Evolutionary conservation across 345 rosid genomes (phyloP).

Genomic region (Clarkia xantiana): DNA sequence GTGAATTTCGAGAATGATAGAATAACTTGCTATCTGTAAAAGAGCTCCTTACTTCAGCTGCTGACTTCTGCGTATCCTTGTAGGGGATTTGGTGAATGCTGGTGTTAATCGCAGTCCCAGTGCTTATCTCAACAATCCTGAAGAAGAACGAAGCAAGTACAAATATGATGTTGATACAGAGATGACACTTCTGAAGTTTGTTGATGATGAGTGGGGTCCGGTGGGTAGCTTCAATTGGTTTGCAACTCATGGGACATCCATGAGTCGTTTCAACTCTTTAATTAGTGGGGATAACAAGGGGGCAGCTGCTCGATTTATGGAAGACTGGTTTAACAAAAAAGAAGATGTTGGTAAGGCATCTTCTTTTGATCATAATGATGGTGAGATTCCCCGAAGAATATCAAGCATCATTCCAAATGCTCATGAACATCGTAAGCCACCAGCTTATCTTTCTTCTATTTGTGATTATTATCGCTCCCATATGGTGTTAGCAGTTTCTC

Average conservation of each 20-base stretch:
- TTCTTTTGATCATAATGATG: conserved; percentile 19
- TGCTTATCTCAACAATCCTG: conserved; percentile 85
- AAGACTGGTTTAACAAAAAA: conserved; percentile 75
- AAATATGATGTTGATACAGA: conserved; percentile 78
- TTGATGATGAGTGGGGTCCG: conserved; percentile 83
- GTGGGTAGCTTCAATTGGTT: conserved; percentile 98
- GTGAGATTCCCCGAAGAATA: conserved; percentile 56
- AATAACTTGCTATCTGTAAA: no score
- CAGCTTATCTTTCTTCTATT: not conserved
- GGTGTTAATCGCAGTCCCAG: conserved; percentile 96
- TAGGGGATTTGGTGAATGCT: conserved; percentile 87
- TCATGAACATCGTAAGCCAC: conserved; percentile 42
- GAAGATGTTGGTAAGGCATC: conserved; percentile 15
- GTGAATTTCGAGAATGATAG: no score
- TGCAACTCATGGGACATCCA: conserved; percentile 97
- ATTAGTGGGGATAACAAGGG: conserved; percentile 99
- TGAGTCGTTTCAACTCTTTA: conserved; percentile 91
- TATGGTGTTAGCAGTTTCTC: no score
- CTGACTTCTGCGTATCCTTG: conserved; percentile 7
- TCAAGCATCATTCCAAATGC: conserved; percentile 40
- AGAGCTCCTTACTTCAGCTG: no score
- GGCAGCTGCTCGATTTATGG: conserved; percentile 92
- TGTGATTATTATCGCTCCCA: no score
- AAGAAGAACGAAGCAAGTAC: conserved; percentile 56
- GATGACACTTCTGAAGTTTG: conserved; percentile 95